These are phyloP conservation scores for Suhomyces atakaporum DNA, from an alignment of 1,139 yeast species.

Conservation along the genomic window DNA sequence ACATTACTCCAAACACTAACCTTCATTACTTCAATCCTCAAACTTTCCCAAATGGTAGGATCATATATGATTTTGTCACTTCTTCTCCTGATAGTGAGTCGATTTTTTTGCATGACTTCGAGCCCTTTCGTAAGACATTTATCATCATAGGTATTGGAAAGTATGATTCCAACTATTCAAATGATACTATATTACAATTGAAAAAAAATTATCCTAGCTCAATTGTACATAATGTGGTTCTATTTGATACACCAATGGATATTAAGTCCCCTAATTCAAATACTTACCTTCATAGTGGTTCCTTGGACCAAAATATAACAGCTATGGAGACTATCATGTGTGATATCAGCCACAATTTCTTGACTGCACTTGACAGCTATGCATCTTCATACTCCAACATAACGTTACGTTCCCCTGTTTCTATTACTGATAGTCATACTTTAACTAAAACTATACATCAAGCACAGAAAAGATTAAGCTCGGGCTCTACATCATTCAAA, in stretches of 20 bases:
- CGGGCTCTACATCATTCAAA: conserved; percentile 42
- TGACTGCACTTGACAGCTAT: conserved; percentile 64
- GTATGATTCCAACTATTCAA: conserved; percentile 34
- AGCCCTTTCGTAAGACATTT: conserved; percentile 79
- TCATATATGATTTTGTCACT: conserved; percentile 58
- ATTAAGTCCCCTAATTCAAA: conserved; percentile 17
- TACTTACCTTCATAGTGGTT: conserved; percentile 29
- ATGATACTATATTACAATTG: conserved; percentile 30
- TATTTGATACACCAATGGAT: conserved; percentile 54
- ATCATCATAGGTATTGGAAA: conserved; percentile 65
- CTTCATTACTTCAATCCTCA: conserved; percentile 74
- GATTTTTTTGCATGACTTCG: conserved; percentile 78
- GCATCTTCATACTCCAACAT: conserved; percentile 71
- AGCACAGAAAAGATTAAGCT: conserved; percentile 47
- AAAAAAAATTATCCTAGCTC: conserved; percentile 52
- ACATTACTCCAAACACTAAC: conserved; percentile 65
- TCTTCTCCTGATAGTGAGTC: conserved; percentile 55
- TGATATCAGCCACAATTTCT: conserved; percentile 65
- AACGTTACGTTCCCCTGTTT: conserved; percentile 73
- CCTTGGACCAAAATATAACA: conserved; percentile 29
- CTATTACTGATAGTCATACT: conserved; percentile 52
- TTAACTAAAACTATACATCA: conserved; percentile 54
- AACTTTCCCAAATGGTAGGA: conserved; percentile 75
- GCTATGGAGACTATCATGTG: conserved; percentile 71
- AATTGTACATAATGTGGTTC: conserved; percentile 61